Conservation (phyloP, 2,329 filamentous ascomycete species). For the Teratosphaeria zuluensis region DNA sequence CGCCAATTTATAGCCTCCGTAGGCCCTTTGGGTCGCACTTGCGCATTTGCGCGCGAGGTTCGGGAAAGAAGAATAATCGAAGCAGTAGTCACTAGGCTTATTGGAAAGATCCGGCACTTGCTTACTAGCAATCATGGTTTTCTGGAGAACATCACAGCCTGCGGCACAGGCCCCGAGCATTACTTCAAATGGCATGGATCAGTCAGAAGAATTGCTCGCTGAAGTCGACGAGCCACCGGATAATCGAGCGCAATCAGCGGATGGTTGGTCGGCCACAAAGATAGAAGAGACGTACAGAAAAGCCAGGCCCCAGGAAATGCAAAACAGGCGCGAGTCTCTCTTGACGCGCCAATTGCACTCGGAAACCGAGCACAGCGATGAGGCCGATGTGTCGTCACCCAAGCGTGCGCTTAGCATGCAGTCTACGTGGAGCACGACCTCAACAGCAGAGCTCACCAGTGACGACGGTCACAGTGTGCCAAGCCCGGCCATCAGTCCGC, state of each 20-base stretch:
- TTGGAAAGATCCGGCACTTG: neutral
- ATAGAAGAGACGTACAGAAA: conserved; percentile 36
- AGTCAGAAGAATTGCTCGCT: conserved; percentile 52
- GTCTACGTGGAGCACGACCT: conserved; percentile 69
- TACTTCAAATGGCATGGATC: conserved; percentile 18
- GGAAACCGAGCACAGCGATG: conserved; percentile 37
- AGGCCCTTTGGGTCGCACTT: conserved; percentile 6
- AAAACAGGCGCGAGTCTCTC: conserved; percentile 63
- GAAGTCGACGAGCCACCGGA: conserved; percentile 90
- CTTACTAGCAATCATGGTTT: conserved; percentile 4
- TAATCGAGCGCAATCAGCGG: conserved; percentile 27
- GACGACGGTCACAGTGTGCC: conserved; percentile 68
- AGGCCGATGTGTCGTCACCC: conserved; percentile 16
- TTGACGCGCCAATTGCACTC: conserved; percentile 72
- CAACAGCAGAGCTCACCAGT: conserved; percentile 87
- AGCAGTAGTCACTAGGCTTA: neutral
- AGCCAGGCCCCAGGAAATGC: conserved; percentile 33
- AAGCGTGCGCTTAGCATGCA: conserved; percentile 40
- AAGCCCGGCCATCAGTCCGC: conserved; percentile 78
- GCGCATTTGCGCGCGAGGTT: neutral
- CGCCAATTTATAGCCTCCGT: conserved; percentile 4
- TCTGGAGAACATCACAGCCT: conserved; percentile 6
- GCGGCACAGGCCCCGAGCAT: conserved; percentile 8
- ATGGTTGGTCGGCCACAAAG: conserved; percentile 15
- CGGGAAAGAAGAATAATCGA: neutral